A percentile compares a stretch with the other conserved stretches of the same genome.
Evolutionary conservation across 805 yeast species (phyloP).

Genomic region (Kazachstania kunashirensis): DNA sequence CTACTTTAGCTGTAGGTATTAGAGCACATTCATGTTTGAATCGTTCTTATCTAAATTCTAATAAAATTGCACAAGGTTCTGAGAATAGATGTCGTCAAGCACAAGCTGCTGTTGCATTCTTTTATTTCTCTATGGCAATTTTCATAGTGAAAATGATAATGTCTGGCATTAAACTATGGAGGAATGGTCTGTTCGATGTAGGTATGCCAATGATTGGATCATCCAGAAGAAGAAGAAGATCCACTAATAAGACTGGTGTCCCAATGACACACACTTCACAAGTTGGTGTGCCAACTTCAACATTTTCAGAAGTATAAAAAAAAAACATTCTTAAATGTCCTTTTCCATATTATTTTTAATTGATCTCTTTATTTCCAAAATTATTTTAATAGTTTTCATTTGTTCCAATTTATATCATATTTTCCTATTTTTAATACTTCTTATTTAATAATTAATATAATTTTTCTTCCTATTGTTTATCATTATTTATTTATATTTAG

Average conservation of each 20-base stretch:
- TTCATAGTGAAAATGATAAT: constrained; percentile 54
- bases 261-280: constrained; percentile 1
- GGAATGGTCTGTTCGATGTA: constrained; percentile 22
- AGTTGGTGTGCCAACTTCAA: constrained; percentile 3
- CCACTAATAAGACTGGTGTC: background rate
- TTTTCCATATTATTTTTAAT: no score
- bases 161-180: constrained; percentile 43
- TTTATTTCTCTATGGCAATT: constrained; percentile 72
- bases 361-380: background rate
- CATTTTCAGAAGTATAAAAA: constrained; percentile 63
- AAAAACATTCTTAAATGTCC: no score
- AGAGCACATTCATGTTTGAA: constrained; percentile 78
- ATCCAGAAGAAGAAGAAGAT: constrained; percentile 23
- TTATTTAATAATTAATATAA: no score
- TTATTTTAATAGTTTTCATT: no score
- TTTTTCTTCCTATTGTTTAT: no score
- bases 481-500: no score
- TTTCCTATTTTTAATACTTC: no score
- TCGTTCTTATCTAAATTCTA: constrained; percentile 49
- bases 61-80: constrained; percentile 67
- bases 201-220: constrained; percentile 9
- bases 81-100: constrained; percentile 86
- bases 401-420: no score
- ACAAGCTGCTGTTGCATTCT: constrained; percentile 74
- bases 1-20: constrained; percentile 85